Base-by-base conservation (phyloP, 768 basidiomycete species). In the Kwoniella pini region DNA sequence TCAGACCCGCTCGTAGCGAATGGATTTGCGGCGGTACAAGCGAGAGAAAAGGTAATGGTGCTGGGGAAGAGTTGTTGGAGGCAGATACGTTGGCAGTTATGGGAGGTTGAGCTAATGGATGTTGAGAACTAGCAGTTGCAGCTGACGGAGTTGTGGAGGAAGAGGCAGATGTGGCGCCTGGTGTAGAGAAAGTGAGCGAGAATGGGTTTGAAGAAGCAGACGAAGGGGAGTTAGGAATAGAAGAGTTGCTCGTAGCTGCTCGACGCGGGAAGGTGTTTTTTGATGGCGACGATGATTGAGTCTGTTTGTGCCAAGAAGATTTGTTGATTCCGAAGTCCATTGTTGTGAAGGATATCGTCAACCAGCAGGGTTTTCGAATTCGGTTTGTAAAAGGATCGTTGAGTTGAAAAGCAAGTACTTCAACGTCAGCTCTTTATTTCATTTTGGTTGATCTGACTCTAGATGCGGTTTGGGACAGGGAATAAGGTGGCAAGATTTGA, bases 81-180 rank as follows among this genome's bases (percentile, higher is more conserved):
- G 55, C 38, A 36, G 33, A 36, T 15, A 36, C 33, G 7, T 36
- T 7, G 17, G 62, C 38, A 50, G 44, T 54, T 49, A 60, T 55
- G 19, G 60, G 54, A 31, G 57, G 51, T 17, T 68, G 60, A 27
- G 60, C 54, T 6, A 59, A 58, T 43, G 63, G 63, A 48, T 63
- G 54, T 36, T 58, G 51, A 30, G 38, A 50, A n/a, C 43, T 36
- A 9, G 43, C 11, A 43, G 33, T 60, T 4, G 57, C 28, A 52
- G 43, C 24, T 27, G 51, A 26, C n/a, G 43, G 22, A 43, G 43
- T 60, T 2, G 57, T 21, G 44, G 45, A 40, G 36, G 53, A 28
- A 21, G 57, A 56, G 17, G 54, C 45, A 6, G 53, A 46, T n/a
- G 55, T 50, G 19, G 48, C 48, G 13, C 48, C n/a, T 12, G 40